Percentiles rank a stretch among this genome's conserved stretches.
Evolutionary conservation across 2,329 filamentous ascomycete species (phyloP).

Genomic region (Cyphellophora europaea): DNA sequence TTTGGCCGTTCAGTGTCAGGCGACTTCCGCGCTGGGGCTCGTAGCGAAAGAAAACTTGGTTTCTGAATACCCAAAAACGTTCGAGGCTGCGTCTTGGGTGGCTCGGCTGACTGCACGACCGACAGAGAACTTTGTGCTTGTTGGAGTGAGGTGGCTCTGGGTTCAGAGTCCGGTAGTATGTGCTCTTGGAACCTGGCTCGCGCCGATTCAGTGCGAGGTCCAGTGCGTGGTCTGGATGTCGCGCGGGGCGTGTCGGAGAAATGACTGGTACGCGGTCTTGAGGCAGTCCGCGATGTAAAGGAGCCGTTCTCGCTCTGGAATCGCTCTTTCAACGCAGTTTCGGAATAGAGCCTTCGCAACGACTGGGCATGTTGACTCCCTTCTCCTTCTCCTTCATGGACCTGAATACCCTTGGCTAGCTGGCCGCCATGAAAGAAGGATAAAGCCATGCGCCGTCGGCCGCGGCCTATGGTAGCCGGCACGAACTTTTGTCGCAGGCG

Average conservation of each 20-base stretch:
- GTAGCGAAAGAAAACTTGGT: background rate
- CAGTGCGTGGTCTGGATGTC: no score
- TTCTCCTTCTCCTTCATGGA: background rate
- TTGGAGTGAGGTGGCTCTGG: no score
- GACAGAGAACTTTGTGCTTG: no score
- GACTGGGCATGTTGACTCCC: background rate
- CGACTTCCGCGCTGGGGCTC: background rate
- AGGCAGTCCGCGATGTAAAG: background rate
- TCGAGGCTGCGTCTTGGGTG: no score
- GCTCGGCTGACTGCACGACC: no score
- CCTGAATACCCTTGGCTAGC: background rate
- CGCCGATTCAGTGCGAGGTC: no score
- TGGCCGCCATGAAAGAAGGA: conserved; percentile 2
- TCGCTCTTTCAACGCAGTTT: conserved; percentile 1
- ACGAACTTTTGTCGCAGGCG: no score
- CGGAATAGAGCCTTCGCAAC: conserved; percentile 1
- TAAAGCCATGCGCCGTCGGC: conserved; percentile 1
- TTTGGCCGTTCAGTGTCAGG: background rate
- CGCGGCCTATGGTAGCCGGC: no score
- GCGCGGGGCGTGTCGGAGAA: no score
- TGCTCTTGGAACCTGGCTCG: no score
- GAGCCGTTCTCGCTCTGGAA: background rate
- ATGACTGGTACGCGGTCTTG: background rate
- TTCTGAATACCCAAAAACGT: conserved; percentile 1
- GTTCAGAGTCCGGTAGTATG: no score